Percentiles rank a stretch among this genome's conserved stretches.
phyloP scores from a whole-genome alignment of 306 rosid genomes.

The Pachyrhizus erosus region DNA sequence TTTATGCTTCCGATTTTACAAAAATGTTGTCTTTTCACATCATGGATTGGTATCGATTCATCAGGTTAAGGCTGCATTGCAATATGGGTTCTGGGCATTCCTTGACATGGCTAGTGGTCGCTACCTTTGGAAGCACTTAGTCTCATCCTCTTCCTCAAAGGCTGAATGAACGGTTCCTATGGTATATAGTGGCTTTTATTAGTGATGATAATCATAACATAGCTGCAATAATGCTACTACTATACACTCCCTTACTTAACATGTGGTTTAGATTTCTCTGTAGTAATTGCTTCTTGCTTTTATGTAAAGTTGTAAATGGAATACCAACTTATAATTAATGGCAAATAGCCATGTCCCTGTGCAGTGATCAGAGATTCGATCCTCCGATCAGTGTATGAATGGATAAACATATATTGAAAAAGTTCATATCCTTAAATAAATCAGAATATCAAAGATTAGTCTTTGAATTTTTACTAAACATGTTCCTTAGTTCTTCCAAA shows the following conservation, averaged over 20 bases:
- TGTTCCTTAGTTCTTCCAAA: too few relatives aligned
- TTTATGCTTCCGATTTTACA: neutral
- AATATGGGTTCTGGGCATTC: constrained; percentile 77
- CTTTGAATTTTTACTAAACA: too few relatives aligned
- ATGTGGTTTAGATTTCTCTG: neutral
- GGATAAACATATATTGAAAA: neutral
- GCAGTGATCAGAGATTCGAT: too few relatives aligned
- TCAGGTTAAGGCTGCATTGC: constrained; percentile 64
- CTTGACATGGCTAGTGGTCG: constrained; percentile 93
- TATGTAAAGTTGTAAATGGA: neutral
- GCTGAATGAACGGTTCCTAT: neutral
- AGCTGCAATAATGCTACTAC: neutral
- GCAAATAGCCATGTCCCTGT: neutral
- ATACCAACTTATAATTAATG: neutral
- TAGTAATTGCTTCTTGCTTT: neutral
- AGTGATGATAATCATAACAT: neutral
- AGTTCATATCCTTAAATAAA: neutral
- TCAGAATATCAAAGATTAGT: neutral
- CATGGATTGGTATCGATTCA: neutral
- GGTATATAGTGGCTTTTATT: neutral
- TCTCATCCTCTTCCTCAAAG: constrained; percentile 39
- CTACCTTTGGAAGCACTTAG: constrained; percentile 83
- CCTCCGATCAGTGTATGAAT: neutral
- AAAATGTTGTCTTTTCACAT: constrained; percentile 7
- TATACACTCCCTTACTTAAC: neutral